Conservation (phyloP, 225 moss, liverwort and hornwort genomes). For the Bryoerythrophyllum caledonicum region DNA sequence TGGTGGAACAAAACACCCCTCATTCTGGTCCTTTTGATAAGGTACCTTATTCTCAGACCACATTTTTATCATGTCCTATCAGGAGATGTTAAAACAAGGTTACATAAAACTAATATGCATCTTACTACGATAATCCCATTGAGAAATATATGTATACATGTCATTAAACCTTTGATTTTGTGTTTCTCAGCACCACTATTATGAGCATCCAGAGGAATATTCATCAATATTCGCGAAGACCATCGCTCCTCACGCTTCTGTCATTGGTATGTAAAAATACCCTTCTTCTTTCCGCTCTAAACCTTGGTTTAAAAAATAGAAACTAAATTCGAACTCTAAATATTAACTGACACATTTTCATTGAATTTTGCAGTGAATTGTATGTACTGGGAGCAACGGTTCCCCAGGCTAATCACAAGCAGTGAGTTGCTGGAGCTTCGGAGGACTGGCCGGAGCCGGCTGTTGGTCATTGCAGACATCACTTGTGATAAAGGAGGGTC, state of each 20-base stretch:
- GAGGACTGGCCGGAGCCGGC: conserved; percentile 35
- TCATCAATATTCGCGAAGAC: conserved; percentile 70
- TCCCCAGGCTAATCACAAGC: conserved; percentile 76
- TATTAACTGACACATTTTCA: neutral
- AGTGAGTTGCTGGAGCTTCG: conserved; percentile 62
- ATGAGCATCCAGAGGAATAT: conserved; percentile 87
- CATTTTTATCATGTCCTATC: neutral
- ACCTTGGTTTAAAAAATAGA: no score
- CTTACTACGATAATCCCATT: no score
- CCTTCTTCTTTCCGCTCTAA: neutral
- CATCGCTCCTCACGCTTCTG: conserved; percentile 79
- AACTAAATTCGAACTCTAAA: no score
- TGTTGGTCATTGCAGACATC: conserved; percentile 81
- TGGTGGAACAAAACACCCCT: no score
- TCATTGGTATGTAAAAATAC: conserved; percentile 51
- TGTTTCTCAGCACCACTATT: conserved; percentile 68
- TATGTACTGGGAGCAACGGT: conserved; percentile 98
- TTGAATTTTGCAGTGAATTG: conserved; percentile 72
- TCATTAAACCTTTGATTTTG: neutral
- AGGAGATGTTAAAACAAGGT: neutral
- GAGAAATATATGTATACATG: no score
- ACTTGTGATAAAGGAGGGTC: conserved; percentile 90
- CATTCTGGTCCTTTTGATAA: no score
- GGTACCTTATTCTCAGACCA: no score
- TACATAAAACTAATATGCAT: no score